A percentile compares a stretch with the other conserved stretches of the same genome.
phyloP scores from a whole-genome alignment of 1,139 yeast species.

The Spathaspora jeffriesii region DNA sequence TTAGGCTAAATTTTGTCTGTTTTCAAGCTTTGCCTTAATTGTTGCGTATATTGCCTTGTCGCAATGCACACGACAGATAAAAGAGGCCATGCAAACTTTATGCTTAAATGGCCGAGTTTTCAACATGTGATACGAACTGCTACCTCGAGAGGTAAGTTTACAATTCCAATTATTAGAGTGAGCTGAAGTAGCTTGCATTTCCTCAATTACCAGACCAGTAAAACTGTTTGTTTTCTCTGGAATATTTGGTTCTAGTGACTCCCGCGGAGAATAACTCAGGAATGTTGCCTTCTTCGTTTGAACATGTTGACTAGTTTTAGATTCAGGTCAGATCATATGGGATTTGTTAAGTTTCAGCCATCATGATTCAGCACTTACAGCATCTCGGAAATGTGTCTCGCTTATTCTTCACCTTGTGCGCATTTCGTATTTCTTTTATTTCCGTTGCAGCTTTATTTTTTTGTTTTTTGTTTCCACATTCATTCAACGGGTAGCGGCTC shows the following conservation, averaged over 20 bases:
- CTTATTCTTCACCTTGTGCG: neutral
- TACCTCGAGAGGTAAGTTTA: neutral
- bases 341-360: neutral
- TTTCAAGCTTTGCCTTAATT: no score
- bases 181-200: no score
- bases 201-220: neutral
- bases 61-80: neutral
- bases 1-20: neutral
- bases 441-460: neutral
- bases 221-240: neutral
- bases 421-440: neutral
- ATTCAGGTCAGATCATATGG: neutral
- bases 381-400: slow-evolving; percentile 1
- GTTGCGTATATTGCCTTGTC: neutral
- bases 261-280: neutral
- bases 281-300: neutral
- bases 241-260: neutral
- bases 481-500: neutral
- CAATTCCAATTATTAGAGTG: neutral
- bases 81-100: neutral
- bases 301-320: neutral
- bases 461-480: neutral
- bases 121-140: neutral
- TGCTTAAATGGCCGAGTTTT: neutral
- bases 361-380: neutral